Conservation (phyloP, 108 stramenopile species). For the Pseudonitzschia multiseries region DNA sequence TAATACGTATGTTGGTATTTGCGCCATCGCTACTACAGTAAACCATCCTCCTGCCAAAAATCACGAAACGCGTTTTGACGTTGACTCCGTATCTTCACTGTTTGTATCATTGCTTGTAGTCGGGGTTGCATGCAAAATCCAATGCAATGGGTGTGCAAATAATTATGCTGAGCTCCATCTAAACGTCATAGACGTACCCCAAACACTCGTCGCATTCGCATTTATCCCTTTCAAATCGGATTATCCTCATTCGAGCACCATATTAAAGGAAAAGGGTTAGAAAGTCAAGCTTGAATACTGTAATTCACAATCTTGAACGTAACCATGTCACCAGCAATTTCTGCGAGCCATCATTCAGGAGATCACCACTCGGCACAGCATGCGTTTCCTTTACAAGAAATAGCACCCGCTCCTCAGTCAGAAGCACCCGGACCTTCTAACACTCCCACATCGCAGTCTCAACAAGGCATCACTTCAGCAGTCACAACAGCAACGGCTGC, state of each 20-base stretch:
- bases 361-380: neutral
- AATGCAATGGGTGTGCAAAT: neutral
- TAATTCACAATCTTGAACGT: too few relatives aligned
- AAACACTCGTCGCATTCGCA: neutral
- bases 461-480: neutral
- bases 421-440: neutral
- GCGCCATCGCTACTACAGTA: neutral
- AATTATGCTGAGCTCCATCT: neutral
- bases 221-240: neutral
- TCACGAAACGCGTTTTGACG: neutral
- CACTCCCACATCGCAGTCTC: neutral
- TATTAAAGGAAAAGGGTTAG: neutral
- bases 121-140: conserved; percentile 8
- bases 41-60: neutral
- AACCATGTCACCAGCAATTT: neutral
- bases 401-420: neutral
- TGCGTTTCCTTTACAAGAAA: neutral
- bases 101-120: neutral
- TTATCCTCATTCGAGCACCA: neutral
- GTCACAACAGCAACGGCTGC: neutral
- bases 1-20: too few relatives aligned
- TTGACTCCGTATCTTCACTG: neutral
- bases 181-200: neutral
- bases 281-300: too few relatives aligned
- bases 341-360: neutral